Percentiles rank a stretch among this genome's conserved stretches.
Conservation (phyloP, 2,329 filamentous ascomycete species). For the Cladophialophora chaetospira region DNA sequence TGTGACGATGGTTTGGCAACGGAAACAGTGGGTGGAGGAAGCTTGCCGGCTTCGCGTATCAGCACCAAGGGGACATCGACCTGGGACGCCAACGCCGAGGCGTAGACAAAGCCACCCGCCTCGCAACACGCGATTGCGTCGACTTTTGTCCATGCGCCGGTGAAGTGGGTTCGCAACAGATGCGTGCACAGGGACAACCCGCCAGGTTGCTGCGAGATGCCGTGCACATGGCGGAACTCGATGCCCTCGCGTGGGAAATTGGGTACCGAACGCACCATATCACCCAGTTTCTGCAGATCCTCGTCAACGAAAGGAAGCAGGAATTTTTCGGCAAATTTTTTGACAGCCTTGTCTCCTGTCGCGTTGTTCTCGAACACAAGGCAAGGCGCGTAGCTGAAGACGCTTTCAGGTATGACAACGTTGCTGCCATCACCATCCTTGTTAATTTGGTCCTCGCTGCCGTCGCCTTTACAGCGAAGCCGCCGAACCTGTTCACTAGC, state of each 20-base stretch:
- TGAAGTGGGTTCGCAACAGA: constrained; percentile 52
- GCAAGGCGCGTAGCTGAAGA: constrained; percentile 44
- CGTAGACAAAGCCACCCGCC: constrained; percentile 59
- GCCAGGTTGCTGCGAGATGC: constrained; percentile 54
- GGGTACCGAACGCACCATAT: constrained; percentile 54
- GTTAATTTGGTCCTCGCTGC: constrained; percentile 15
- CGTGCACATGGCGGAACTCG: constrained; percentile 61
- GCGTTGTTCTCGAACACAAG: constrained; percentile 56
- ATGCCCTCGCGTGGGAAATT: constrained; percentile 56
- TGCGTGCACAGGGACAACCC: constrained; percentile 56
- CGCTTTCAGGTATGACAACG: constrained; percentile 31
- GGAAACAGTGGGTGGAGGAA: constrained; percentile 59
- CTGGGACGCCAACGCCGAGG: constrained; percentile 51
- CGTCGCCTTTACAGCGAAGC: constrained; percentile 39
- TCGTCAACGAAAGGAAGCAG: constrained; percentile 52
- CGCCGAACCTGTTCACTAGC: constrained; percentile 43
- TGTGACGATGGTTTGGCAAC: constrained; percentile 53
- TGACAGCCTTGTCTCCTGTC: constrained; percentile 43
- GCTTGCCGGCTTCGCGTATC: constrained; percentile 60
- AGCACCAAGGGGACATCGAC: constrained; percentile 50
- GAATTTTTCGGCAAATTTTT: constrained; percentile 45
- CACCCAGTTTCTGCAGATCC: constrained; percentile 49
- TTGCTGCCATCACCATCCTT: constrained; percentile 24
- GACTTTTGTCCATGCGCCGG: constrained; percentile 51
- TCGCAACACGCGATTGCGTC: constrained; percentile 57